Base-by-base conservation (phyloP, 257 asterid species). In the Haberlea rhodopensis region DNA sequence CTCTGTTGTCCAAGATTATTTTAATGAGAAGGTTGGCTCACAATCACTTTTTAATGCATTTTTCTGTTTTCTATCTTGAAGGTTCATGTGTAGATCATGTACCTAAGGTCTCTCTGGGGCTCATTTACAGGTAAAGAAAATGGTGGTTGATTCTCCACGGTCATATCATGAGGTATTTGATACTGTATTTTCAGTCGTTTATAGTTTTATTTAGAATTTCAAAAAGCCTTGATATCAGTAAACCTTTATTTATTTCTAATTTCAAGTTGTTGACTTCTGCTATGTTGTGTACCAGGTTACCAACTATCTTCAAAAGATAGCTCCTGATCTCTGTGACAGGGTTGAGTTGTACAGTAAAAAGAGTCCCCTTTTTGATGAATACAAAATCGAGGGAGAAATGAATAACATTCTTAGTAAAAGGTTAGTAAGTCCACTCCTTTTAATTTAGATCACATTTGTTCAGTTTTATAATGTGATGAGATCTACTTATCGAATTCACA, bases 101-200 rank as follows among this genome's bases (percentile, higher is more conserved):
- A 73, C 66, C 66, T 28, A 63, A 53, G 65, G 57, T 67, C 56
- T 59, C 65, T 57, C 67, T 63, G 62, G 74, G 19, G 32, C 67
- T 66, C 73, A 23, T 74, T 65, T 80, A 59, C 85, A 94, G 99
- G 99, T 94, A 68, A 78, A 79, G 49, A 79, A 88, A 73, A 80
- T 94, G 97, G 80, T 90, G 32, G 96, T 94, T 62, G 99, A 94
- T 81, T 94, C 99, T 68, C 95, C 95, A 29, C 81, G 95, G 80
- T 90, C 86, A 40, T 94, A 87, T 79, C 94, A 94, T 51, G 99
- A 94, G 97, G 99, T 94, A 86, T 64, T 78, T 29, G 43, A 64
- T 26, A 63, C 46, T 19, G 51, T 60, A 63, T 43, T 58, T 64
- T 27, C n/a, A 18, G 24, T 23, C 21, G 7, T 5, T 19, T 45